Percentiles rank a stretch among this genome's conserved stretches.
Evolutionary conservation across 2,329 filamentous ascomycete species (phyloP).

Genomic region (Geosmithia flava): DNA sequence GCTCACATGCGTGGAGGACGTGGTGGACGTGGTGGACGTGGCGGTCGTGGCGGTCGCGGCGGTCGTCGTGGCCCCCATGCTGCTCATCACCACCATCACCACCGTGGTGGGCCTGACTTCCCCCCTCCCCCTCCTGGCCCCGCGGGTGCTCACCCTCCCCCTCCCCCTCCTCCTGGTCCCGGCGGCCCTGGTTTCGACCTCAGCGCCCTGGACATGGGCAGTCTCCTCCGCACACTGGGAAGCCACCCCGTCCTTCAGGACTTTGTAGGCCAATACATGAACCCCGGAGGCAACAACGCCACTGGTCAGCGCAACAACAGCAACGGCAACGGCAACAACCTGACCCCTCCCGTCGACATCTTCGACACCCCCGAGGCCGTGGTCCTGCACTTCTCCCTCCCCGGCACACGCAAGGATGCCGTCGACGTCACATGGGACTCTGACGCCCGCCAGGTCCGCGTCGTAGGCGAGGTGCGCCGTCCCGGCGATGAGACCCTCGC

Average conservation of each 20-base stretch:
- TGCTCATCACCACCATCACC: neutral
- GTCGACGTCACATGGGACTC: conserved; percentile 66
- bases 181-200: neutral
- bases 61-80: conserved; percentile 4
- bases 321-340: conserved; percentile 21
- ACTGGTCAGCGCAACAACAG: neutral
- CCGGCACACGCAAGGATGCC: conserved; percentile 70
- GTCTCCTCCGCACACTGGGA: conserved; percentile 24
- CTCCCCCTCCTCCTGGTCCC: neutral
- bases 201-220: conserved; percentile 21
- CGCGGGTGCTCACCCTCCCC: too few relatives aligned
- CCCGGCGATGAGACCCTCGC: conserved; percentile 60
- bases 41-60: conserved; percentile 5
- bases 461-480: conserved; percentile 63
- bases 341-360: conserved; percentile 58
- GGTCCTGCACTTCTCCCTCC: conserved; percentile 63
- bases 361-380: conserved; percentile 57
- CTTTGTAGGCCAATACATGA: conserved; percentile 20
- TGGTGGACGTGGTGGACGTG: conserved; percentile 6
- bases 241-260: conserved; percentile 28
- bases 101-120: conserved; percentile 4
- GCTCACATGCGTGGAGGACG: conserved; percentile 2
- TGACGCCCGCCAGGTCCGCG: conserved; percentile 49
- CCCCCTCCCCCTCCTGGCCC: conserved; percentile 6
- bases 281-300: conserved; percentile 3